These are phyloP conservation scores for Suhomyces chickasaworum DNA, from an alignment of 1,139 yeast species.

Conservation along the genomic window DNA sequence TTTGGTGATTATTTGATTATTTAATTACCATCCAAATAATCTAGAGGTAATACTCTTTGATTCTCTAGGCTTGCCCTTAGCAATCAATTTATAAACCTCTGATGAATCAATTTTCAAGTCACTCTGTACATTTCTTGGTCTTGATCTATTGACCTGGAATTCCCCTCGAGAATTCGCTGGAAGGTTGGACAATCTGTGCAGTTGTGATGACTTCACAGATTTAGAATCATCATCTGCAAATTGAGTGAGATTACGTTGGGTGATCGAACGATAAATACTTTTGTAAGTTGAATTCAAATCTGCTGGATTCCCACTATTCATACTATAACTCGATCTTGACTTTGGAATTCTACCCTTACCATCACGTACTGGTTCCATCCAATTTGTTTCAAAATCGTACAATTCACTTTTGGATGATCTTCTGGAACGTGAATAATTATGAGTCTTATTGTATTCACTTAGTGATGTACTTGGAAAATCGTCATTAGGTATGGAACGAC, in stretches of 20 bases:
- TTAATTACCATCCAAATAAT: conserved; percentile 20
- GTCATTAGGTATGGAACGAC: conserved; percentile 11
- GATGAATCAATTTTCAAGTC: conserved; percentile 15
- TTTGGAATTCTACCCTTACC: conserved; percentile 18
- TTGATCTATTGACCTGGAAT: background rate
- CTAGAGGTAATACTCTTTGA: conserved; percentile 15
- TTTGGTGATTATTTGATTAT: too few relatives aligned
- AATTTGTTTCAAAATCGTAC: conserved; percentile 42
- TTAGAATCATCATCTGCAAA: conserved; percentile 20
- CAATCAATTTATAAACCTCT: conserved; percentile 21
- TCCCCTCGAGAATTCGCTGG: conserved; percentile 2
- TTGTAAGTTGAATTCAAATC: conserved; percentile 35
- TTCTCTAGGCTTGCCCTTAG: conserved; percentile 7
- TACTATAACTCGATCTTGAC: conserved; percentile 34
- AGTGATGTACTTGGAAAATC: conserved; percentile 41
- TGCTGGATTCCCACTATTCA: conserved; percentile 16
- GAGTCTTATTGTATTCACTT: conserved; percentile 37
- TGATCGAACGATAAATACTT: conserved; percentile 40
- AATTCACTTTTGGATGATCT: conserved; percentile 47
- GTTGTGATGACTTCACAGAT: conserved; percentile 12
- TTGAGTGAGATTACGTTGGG: conserved; percentile 34
- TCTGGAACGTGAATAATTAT: conserved; percentile 30
- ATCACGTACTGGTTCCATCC: conserved; percentile 43
- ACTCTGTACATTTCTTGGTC: conserved; percentile 4
- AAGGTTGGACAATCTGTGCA: conserved; percentile 2